Base-by-base conservation (phyloP, 371 early-diverging fungal genomes). In the Syncephalastrum racemosum region DNA sequence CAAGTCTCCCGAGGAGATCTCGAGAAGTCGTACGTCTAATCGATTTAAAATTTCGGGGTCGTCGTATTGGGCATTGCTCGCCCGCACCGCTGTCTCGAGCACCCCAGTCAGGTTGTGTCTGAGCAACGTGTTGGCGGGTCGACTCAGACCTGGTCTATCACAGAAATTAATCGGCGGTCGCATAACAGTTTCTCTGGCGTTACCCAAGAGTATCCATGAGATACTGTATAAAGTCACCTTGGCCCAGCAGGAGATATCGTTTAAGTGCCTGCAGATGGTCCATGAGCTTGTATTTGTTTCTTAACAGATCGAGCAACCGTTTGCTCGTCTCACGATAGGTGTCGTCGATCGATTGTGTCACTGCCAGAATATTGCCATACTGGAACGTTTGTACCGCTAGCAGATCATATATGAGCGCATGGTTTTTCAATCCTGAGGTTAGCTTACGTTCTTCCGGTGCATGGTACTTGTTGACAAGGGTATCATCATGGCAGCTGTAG, bases 161-260 rank as follows among this genome's bases (percentile, higher is more conserved):
- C 15, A 58, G 44, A 51, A 27, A 18, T 20, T 1, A 23, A 14
- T 16, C 16, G 18, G 43, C 40, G 42, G 20, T 18, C 19, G 46
- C 50, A 47, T 16, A 20, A 14, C n/a, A 22, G 41, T 44, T 57
- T 49, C 25, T 53, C 18, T 52, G 12, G 18, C 25, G 23, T 46
- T 80, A 91, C 88, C 89, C 88, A 40, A 97, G 63, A 18, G 82
- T 79, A 59, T 91, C 93, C 88, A 96, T 88, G 39, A 98, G 68
- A 51, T 85, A 83, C 59, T 92, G 91, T 44, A 94, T 88, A 75
- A 97, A 96, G 63, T 98, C 97, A n/a, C 97, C 98, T 69, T 96
- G 94, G 40, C 92, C 95, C 15, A 98, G 71, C 27, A 98, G 67
- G n/a, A 98, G 67, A 58, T 95, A 97, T 48, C 89, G 73, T 54